Base-by-base conservation (phyloP, 2,329 filamentous ascomycete species). In the Cladosporium sp. region DNA sequence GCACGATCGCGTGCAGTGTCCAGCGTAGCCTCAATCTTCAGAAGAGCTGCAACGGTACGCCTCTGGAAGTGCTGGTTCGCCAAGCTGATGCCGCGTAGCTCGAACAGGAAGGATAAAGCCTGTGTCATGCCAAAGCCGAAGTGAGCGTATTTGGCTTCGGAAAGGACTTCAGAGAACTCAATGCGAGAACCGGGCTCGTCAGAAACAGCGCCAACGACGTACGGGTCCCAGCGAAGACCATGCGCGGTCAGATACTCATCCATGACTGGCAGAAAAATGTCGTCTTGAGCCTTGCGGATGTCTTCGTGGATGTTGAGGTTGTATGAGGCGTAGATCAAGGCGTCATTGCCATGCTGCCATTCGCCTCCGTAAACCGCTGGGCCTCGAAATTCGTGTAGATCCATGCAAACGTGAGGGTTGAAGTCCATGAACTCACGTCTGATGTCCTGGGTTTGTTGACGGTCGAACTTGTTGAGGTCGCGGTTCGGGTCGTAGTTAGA, bases 341-440 rank as follows among this genome's bases (percentile, higher is more conserved):
- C 62, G 46, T 66, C 64, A 50, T 60, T 58, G 39, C 51, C 63
- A 33, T 62, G 63, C 39, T 63, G 58, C 46, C 64, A 65, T 3
- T 53, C 47, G 4, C 60, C 62, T 15, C 45, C 55, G 53, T 32
- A 60, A 49, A 35, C 39, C 11, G 56, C 55, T 19, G 64, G 55
- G 1, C 59, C 63, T 1, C 55, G 62, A 42, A 61, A 67, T 54
- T 67, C 64, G 43, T 67, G 63, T 57, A 65, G 59, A 47, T 67
- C 64, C n/a, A 64, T 58, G 3, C 59, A 52, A 36, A 67, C 52
- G 43, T 67, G 63, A 9, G 64, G 63, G 12, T 54, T 51, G 49
- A 61, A 65, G 13, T 57, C 53, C 50, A 57, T 62, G 25, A 67
- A 54, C 7, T 60, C 33, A 20, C 53, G 53, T 52, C 65, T 65